These are phyloP conservation scores for Sarcocystis neurona DNA, from an alignment of 169 alveolate genomes.

Conservation along the genomic window DNA sequence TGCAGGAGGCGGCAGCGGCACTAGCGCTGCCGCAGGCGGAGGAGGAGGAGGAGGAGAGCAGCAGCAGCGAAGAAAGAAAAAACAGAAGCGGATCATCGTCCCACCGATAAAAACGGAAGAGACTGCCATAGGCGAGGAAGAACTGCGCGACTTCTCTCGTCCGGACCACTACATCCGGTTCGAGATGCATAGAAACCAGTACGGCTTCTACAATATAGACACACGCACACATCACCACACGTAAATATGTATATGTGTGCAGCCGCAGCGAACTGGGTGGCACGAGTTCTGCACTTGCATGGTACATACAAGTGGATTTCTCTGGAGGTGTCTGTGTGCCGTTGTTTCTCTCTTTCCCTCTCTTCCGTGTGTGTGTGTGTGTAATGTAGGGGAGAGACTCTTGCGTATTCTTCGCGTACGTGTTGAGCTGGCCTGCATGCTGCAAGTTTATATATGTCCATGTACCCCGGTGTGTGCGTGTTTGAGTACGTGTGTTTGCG, in stretches of 20 bases:
- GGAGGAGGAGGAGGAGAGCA: slow-evolving; percentile 7
- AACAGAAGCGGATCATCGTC: slow-evolving; percentile 23
- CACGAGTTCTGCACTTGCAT: too few species aligned
- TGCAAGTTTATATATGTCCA: too few species aligned
- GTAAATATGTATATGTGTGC: too few species aligned
- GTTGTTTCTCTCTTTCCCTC: background rate
- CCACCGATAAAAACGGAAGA: slow-evolving; percentile 51
- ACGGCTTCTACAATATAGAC: too few species aligned
- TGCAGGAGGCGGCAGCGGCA: background rate
- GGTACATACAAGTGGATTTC: too few species aligned
- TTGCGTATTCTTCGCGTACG: too few species aligned
- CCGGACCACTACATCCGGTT: slow-evolving; percentile 49
- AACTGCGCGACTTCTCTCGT: slow-evolving; percentile 13
- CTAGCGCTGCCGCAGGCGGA: background rate
- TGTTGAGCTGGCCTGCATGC: too few species aligned
- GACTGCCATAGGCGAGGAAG: background rate
- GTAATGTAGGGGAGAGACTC: too few species aligned
- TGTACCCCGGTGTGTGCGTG: too few species aligned
- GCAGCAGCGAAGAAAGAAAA: slow-evolving; percentile 18
- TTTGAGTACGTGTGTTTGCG: too few species aligned
- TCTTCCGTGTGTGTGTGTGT: background rate
- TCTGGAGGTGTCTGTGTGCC: background rate
- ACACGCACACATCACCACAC: too few species aligned
- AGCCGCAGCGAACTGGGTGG: too few species aligned
- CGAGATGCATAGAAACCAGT: slow-evolving; percentile 37